Conservation (phyloP, 306 rosid genomes). For the Vigna hirtella region DNA sequence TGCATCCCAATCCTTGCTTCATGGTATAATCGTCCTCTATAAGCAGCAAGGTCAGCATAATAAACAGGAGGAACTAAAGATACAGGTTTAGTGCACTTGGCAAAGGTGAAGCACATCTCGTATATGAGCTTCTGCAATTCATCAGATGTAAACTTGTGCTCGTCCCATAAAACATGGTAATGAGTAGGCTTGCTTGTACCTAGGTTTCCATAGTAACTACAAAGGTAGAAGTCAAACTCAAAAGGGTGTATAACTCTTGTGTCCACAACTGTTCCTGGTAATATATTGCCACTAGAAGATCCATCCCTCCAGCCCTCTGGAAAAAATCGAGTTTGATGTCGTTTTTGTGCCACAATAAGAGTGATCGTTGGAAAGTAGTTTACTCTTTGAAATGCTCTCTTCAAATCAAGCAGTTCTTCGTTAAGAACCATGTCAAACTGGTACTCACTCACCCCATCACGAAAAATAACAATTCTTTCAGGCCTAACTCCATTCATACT, state of each 20-base stretch:
- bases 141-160: conserved; percentile 75
- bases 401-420: conserved; percentile 70
- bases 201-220: conserved; percentile 74
- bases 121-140: conserved; percentile 73
- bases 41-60: conserved; percentile 89
- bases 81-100: conserved; percentile 86
- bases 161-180: conserved; percentile 82
- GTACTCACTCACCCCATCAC: conserved; percentile 82
- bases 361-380: conserved; percentile 66
- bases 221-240: conserved; percentile 82
- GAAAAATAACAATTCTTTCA: conserved; percentile 64
- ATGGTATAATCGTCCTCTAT: conserved; percentile 74
- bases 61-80: conserved; percentile 83
- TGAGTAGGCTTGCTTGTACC: conserved; percentile 92
- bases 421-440: conserved; percentile 91
- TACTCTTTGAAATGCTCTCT: conserved; percentile 43
- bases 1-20: conserved; percentile 55
- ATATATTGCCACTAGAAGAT: conserved; percentile 53
- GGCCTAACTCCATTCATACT: conserved; percentile 59
- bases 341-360: conserved; percentile 77
- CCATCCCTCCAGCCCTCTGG: conserved; percentile 55
- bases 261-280: conserved; percentile 84
- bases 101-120: conserved; percentile 79
- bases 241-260: conserved; percentile 66
- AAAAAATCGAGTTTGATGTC: conserved; percentile 79